Evolutionary conservation across 768 basidiomycete species (phyloP), one percentile per base, ranked within the genome.

Genomic region (Cystobasidium ongulense): DNA sequence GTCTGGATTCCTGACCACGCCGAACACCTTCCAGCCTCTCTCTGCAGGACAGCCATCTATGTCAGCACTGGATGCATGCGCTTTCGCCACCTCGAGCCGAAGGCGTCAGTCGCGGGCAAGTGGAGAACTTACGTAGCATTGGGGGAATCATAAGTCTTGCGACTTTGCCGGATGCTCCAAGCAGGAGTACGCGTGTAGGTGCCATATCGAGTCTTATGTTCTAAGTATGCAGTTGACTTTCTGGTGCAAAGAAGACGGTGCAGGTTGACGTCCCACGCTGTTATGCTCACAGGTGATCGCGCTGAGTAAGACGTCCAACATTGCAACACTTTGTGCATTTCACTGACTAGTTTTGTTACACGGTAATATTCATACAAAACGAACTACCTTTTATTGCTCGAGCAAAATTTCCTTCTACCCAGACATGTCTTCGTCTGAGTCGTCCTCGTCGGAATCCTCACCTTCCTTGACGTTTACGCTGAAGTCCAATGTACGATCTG

Each of bases 391-490:
- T 4, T 8, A n/a, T 17, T 10, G 4, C 10, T 31, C 23, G 11
- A 38, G 18, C 15, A 4, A 38, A 10, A 4, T 38, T 25, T 64
- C 63, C 7, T 15, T 52, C 68, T 71, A 71, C 53, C 80, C 80
- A 71, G 81, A 76, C 81, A 81, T 81, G 35, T 76, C 80, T 35
- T 81, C 81, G 66, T 87, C 87, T 59, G 87, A 88, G 36, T 79
- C 77, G 25, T 90, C 86, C 15, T 86, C 89, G 72, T 67, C 87
- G 88, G 67, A 90, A 89, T 75, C 88, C 90, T 21, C 91, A 1
- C 92, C 93, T 80, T 95, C 91, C 0, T 88, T 91, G 66, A 96
- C 92, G 29, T 90, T 88, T 75, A 97, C 86, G 8, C 87, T 84
- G 41, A 97, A 80, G 57, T 86, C 85, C 80, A 97, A 88, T 79